Percentiles rank a stretch among this genome's conserved stretches.
Conservation (phyloP, 352 stramenopile genomes). For the Globisporangium iwayamae region DNA sequence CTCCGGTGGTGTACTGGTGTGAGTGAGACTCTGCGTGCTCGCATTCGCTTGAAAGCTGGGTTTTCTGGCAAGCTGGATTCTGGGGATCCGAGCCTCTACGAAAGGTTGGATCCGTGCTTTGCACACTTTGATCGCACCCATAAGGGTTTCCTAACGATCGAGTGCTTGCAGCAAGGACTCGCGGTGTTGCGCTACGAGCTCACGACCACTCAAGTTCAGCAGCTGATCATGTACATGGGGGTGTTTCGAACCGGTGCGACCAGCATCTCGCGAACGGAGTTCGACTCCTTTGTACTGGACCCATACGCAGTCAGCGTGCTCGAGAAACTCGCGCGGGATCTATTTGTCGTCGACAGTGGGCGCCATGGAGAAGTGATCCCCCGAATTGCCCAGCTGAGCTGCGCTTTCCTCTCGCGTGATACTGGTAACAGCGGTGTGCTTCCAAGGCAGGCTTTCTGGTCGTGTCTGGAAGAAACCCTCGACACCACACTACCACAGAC, state of each 20-base stretch:
- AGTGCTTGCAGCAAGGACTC: conserved; percentile 35
- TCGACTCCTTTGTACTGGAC: conserved; percentile 75
- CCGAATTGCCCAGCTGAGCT: conserved; percentile 47
- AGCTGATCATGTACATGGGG: conserved; percentile 33
- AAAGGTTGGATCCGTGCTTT: conserved; percentile 47
- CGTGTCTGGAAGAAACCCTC: conserved; percentile 31
- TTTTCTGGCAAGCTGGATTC: conserved; percentile 32
- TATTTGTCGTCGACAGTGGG: conserved; percentile 23
- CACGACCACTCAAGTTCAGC: conserved; percentile 27
- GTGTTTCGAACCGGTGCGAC: conserved; percentile 39
- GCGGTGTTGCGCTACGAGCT: conserved; percentile 40
- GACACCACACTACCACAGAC: conserved; percentile 21
- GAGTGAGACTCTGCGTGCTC: conserved; percentile 40
- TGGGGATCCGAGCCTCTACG: conserved; percentile 22
- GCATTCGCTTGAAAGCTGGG: conserved; percentile 33
- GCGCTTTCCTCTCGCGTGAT: conserved; percentile 38
- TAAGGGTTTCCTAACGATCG: conserved; percentile 45
- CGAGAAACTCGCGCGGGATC: conserved; percentile 27
- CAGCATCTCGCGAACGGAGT: conserved; percentile 65
- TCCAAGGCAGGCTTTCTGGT: conserved; percentile 24
- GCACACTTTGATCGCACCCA: conserved; percentile 58
- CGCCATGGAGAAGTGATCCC: conserved; percentile 22
- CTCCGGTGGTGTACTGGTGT: conserved; percentile 24
- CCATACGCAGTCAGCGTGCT: conserved; percentile 35
- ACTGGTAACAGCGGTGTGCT: conserved; percentile 26